Conservation (phyloP, 2,329 filamentous ascomycete genomes). For the Dactylonectria macrodidyma region DNA sequence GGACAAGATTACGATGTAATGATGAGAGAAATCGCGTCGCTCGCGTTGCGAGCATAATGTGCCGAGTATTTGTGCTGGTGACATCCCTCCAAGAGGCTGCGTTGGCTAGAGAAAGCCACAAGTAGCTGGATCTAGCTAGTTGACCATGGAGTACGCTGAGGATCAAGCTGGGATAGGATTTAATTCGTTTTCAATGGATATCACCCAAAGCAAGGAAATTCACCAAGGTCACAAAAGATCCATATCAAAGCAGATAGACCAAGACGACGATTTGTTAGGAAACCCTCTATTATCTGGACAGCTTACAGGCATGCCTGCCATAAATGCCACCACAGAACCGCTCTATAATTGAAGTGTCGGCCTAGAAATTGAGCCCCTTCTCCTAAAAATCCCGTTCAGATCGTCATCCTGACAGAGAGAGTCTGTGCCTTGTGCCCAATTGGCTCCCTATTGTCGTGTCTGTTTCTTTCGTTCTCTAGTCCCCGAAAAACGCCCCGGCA, state of each 20-base stretch:
- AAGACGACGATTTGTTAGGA: slow-evolving; percentile 16
- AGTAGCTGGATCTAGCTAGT: neutral
- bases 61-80: slow-evolving; percentile 20
- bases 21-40: slow-evolving; percentile 12
- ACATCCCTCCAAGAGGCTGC: neutral
- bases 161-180: neutral
- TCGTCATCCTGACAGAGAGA: slow-evolving; percentile 5
- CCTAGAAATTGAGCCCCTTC: slow-evolving; percentile 24
- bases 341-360: slow-evolving; percentile 35
- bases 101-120: neutral
- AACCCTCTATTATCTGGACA: slow-evolving; percentile 43
- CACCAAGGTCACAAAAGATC: neutral
- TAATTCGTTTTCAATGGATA: neutral
- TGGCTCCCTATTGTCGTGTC: slow-evolving; percentile 16
- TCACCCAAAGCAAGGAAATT: neutral
- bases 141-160: neutral
- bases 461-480: slow-evolving; percentile 40
- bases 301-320: slow-evolving; percentile 33
- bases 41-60: slow-evolving; percentile 29
- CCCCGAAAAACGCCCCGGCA: slow-evolving; percentile 50
- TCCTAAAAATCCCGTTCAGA: slow-evolving; percentile 22
- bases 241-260: slow-evolving; percentile 1
- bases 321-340: slow-evolving; percentile 33
- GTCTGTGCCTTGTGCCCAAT: slow-evolving; percentile 13
- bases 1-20: neutral